Percentiles rank a stretch among this genome's conserved stretches.
Evolutionary conservation across 164 flowering plant species (phyloP).

Genomic region (Saururus chinensis): DNA sequence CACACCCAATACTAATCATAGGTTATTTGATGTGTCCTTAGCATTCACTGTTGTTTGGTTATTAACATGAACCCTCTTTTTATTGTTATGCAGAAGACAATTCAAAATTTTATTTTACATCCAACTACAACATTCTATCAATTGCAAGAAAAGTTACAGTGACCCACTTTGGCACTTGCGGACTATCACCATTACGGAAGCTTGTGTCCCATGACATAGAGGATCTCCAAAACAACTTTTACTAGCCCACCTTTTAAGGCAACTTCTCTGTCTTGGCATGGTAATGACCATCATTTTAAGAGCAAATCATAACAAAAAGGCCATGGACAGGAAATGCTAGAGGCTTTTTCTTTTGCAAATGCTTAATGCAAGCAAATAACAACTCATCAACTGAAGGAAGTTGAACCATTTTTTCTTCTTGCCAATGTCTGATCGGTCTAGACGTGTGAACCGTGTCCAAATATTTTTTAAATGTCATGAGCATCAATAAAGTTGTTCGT

Average conservation of each 20-base stretch:
- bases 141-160: constrained; percentile 79
- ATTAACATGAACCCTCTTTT: constrained; percentile 35
- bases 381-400: constrained; percentile 85
- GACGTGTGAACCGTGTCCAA: too few relatives aligned
- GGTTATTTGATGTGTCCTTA: constrained; percentile 41
- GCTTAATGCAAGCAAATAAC: constrained; percentile 60
- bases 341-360: constrained; percentile 67
- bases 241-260: constrained; percentile 61
- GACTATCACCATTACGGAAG: constrained; percentile 22
- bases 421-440: too few relatives aligned
- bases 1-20: constrained; percentile 31
- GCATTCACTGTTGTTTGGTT: constrained; percentile 38
- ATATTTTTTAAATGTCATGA: too few relatives aligned
- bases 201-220: constrained; percentile 56
- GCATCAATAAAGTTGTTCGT: too few relatives aligned
- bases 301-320: constrained; percentile 78
- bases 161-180: constrained; percentile 82
- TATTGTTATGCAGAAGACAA: constrained; percentile 44
- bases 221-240: constrained; percentile 51
- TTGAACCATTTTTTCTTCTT: constrained; percentile 60
- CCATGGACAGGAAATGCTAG: constrained; percentile 84
- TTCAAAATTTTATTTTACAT: constrained; percentile 53
- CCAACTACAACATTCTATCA: constrained; percentile 78
- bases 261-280: constrained; percentile 70
- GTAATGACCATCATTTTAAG: constrained; percentile 75